These are phyloP conservation scores for Cladophialophora psammophila DNA, from an alignment of 2,329 filamentous ascomycete species.

Conservation along the genomic window DNA sequence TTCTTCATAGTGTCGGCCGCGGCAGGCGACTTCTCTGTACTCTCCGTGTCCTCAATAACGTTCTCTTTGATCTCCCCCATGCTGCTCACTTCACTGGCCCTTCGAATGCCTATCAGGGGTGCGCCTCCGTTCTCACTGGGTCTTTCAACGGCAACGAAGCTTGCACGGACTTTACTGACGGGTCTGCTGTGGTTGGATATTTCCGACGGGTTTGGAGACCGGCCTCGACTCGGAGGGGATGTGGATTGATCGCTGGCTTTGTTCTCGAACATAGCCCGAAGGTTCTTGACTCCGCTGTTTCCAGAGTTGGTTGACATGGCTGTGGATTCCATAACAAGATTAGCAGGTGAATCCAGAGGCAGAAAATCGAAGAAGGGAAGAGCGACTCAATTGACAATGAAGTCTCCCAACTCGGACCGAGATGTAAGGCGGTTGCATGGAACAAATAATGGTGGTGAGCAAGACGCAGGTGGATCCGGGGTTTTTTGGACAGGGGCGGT, in stretches of 20 bases:
- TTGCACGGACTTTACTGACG: slow-evolving; percentile 77
- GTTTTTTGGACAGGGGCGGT: slow-evolving; percentile 25
- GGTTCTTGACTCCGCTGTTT: slow-evolving; percentile 72
- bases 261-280: slow-evolving; percentile 81
- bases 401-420: slow-evolving; percentile 1
- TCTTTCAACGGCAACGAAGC: slow-evolving; percentile 74
- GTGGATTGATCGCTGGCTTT: slow-evolving; percentile 67
- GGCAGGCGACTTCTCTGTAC: slow-evolving; percentile 33
- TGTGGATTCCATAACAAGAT: slow-evolving; percentile 27
- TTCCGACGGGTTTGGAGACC: slow-evolving; percentile 65
- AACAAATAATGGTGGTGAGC: slow-evolving; percentile 18
- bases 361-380: slow-evolving; percentile 12
- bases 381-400: slow-evolving; percentile 10
- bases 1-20: slow-evolving; percentile 45
- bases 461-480: slow-evolving; percentile 34
- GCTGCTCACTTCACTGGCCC: slow-evolving; percentile 47
- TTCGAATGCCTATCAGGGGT: slow-evolving; percentile 51
- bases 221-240: slow-evolving; percentile 72
- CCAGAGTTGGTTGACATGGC: slow-evolving; percentile 47
- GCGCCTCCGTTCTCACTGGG: slow-evolving; percentile 50
- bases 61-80: slow-evolving; percentile 41
- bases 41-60: slow-evolving; percentile 18
- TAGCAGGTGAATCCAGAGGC: slow-evolving; percentile 22
- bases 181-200: slow-evolving; percentile 61
- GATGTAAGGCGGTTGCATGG: slow-evolving; percentile 1